Percentiles rank a stretch among this genome's conserved stretches.
Conservation (phyloP, 192 early-diverging fungal genomes). For the Coemansia sp. region DNA sequence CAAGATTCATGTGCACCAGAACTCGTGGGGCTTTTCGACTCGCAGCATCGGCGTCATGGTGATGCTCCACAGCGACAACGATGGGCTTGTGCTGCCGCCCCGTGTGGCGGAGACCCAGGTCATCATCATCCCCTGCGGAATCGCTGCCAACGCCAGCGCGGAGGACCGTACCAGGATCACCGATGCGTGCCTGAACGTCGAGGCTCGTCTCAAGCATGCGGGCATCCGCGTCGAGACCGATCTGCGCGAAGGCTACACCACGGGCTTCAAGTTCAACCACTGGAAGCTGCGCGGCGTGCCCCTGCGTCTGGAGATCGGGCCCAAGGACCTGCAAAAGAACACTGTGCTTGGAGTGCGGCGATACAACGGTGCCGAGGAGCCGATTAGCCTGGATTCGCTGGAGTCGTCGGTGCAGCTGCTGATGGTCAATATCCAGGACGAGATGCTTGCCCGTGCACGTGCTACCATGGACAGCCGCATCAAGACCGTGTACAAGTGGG, state of each 20-base stretch:
- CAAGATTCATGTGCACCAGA: slow-evolving; percentile 92
- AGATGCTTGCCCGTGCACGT: slow-evolving; percentile 90
- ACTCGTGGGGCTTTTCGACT: slow-evolving; percentile 98
- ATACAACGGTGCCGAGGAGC: slow-evolving; percentile 66
- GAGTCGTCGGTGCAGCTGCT: slow-evolving; percentile 59
- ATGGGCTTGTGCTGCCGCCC: slow-evolving; percentile 97
- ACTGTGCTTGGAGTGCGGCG: slow-evolving; percentile 79
- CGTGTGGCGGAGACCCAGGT: slow-evolving; percentile 87
- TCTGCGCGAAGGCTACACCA: slow-evolving; percentile 79
- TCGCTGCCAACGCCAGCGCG: slow-evolving; percentile 81
- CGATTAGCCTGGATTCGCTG: slow-evolving; percentile 65
- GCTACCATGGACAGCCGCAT: slow-evolving; percentile 70
- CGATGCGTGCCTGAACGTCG: slow-evolving; percentile 71
- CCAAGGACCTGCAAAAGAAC: slow-evolving; percentile 86
- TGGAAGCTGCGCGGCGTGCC: slow-evolving; percentile 99
- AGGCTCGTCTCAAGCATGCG: slow-evolving; percentile 62
- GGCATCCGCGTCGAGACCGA: slow-evolving; percentile 83
- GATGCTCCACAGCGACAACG: slow-evolving; percentile 98
- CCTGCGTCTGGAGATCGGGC: slow-evolving; percentile 94
- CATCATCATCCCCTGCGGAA: slow-evolving; percentile 90
- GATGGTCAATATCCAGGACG: slow-evolving; percentile 78
- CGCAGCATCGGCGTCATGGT: slow-evolving; percentile 99
- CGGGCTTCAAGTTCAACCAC: slow-evolving; percentile 99
- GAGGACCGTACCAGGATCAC: slow-evolving; percentile 69
- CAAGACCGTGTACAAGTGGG: slow-evolving; percentile 82